Percentiles rank a stretch among this genome's conserved stretches.
These are phyloP conservation scores for Ustilago lituana DNA, from an alignment of 1,284 basidiomycete species.

Conservation along the genomic window DNA sequence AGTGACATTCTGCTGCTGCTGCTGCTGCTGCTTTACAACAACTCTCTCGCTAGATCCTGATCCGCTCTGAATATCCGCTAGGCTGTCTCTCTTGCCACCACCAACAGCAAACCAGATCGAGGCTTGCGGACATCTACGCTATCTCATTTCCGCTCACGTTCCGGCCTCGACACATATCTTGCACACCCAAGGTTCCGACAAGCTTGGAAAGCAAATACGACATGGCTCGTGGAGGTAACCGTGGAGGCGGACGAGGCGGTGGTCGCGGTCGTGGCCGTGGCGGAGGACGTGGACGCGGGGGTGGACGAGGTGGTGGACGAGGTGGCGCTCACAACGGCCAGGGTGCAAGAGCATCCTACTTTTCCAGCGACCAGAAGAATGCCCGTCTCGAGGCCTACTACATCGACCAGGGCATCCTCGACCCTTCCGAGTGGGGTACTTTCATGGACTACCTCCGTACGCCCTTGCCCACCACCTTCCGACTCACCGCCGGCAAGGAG, in stretches of 20 bases:
- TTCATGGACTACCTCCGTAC: conserved; percentile 78
- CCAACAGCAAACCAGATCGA: conserved; percentile 21
- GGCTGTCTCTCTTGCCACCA: conserved; percentile 8
- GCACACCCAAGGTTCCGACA: neutral
- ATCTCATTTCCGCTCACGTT: conserved; percentile 1
- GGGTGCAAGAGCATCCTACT: conserved; percentile 22
- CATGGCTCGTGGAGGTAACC: conserved; percentile 46
- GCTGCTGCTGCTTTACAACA: too few species aligned
- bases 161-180: neutral
- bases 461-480: conserved; percentile 91
- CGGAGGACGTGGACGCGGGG: conserved; percentile 33
- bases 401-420: conserved; percentile 61
- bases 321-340: conserved; percentile 20
- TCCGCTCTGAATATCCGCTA: neutral
- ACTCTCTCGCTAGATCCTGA: conserved; percentile 11
- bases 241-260: conserved; percentile 32
- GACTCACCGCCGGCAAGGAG: conserved; percentile 74
- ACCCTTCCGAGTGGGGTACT: conserved; percentile 76
- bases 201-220: neutral
- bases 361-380: conserved; percentile 40
- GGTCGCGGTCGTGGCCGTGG: conserved; percentile 43
- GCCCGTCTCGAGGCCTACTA: conserved; percentile 63
- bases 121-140: conserved; percentile 4
- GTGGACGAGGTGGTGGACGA: conserved; percentile 30
- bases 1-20: conserved; percentile 5